These are phyloP conservation scores for Raddia guianensis DNA, from an alignment of 176 grass and related monocot species.

Conservation along the genomic window DNA sequence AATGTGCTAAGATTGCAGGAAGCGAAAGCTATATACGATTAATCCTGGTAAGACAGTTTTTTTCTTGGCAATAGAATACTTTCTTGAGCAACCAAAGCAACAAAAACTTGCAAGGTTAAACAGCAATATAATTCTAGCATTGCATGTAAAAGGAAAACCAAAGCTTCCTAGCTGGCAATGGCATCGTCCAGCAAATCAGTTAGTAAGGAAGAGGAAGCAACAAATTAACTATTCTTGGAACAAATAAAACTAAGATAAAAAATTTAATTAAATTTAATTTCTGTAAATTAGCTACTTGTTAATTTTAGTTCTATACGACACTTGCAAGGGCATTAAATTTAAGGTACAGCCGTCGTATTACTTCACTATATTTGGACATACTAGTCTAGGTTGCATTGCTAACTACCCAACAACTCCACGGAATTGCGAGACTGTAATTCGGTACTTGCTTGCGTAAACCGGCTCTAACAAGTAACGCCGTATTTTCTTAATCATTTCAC, in stretches of 20 bases:
- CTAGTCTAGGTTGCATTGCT: not conserved
- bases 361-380: not conserved
- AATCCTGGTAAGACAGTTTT: not conserved
- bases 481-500: not conserved
- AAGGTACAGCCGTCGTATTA: conserved; percentile 14
- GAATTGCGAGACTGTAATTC: not conserved
- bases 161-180: conserved; percentile 9
- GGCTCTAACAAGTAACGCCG: not conserved
- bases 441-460: not conserved
- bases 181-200: not conserved
- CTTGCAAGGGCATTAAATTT: not conserved
- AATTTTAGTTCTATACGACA: not conserved
- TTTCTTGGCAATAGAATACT: not conserved
- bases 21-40: not conserved
- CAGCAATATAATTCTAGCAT: not conserved
- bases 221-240: not conserved
- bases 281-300: too few relatives aligned
- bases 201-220: not conserved
- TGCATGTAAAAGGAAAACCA: not conserved
- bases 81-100: not conserved
- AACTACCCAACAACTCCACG: conserved; percentile 12
- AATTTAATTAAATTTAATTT: not conserved
- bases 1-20: conserved; percentile 10
- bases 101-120: not conserved
- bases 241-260: not conserved